Base-by-base conservation (phyloP, 1,284 basidiomycete species). In the Ustilago esculenta region DNA sequence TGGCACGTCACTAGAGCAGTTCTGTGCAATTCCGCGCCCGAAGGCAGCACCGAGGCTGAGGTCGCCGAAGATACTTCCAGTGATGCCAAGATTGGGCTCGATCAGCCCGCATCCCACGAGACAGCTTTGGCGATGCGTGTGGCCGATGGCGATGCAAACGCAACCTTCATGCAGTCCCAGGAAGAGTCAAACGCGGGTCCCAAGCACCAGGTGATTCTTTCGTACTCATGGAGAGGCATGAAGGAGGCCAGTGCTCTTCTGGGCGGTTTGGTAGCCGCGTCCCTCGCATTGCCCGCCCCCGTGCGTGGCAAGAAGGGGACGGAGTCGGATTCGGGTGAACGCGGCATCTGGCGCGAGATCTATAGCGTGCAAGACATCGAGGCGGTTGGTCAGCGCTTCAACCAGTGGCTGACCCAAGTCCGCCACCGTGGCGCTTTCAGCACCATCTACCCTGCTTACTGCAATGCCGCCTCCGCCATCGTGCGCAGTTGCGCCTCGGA, bases 371-470 rank as follows among this genome's bases (percentile, higher is more conserved):
- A 63, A 30, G 51, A 49, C 20, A 68, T 81, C 39, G 39, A 72
- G 34, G 49, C 53, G 4, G 73, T 80, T 12, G 82, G 79, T 23
- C 67, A 59, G 17, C 69, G 77, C n/a, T 82, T 80, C 59, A 72
- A 72, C 18, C 51, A 61, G 25, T 83, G 82, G 82, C 58, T 83
- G 29, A 76, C 80, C 0, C 67, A 72, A 3, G 76, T 83, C 2
- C 76, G 82, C 1, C 82, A 83, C 41, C 76, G 82, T 11, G 82
- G 82, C 11, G 82, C 82, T 0, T 80, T 81, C 55, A 82, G 81
- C 55, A 81, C 76, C 24, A 65, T 82, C 17, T 81, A 80, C 44
- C 82, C 82, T 11, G 76, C 77, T 27, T 82, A 77, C 46, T 59
- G 70, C 27, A 60, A 72, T 15, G 69, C 77, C 1, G 79, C 80